phyloP scores from a whole-genome alignment of 805 yeast genomes.

The Kuraishia hungarica region DNA sequence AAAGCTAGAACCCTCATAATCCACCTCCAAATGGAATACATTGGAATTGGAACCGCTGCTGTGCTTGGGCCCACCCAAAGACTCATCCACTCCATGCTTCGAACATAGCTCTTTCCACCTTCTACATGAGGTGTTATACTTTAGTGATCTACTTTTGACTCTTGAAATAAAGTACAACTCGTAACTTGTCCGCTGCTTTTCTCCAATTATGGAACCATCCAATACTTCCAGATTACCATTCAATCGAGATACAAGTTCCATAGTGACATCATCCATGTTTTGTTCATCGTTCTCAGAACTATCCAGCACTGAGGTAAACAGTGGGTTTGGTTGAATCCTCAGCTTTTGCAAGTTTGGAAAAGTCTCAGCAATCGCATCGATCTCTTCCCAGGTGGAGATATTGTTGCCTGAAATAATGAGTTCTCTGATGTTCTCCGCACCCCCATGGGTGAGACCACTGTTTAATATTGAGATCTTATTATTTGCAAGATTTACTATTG shows the following conservation, averaged over 20 bases:
- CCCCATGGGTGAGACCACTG: not conserved
- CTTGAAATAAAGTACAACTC: slow-evolving; percentile 59
- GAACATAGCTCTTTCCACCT: slow-evolving; percentile 35
- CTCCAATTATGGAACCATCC: slow-evolving; percentile 48
- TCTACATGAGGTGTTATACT: slow-evolving; percentile 12
- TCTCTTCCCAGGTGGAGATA: slow-evolving; percentile 34
- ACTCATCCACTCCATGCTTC: slow-evolving; percentile 22
- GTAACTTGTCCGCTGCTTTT: slow-evolving; percentile 46
- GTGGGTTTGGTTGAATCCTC: slow-evolving; percentile 45
- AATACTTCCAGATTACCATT: slow-evolving; percentile 26
- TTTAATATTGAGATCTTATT: slow-evolving; percentile 20
- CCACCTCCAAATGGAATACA: not conserved
- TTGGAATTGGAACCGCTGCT: not conserved
- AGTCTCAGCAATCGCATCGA: slow-evolving; percentile 31
- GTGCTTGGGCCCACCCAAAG: not conserved
- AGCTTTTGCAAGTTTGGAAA: slow-evolving; percentile 38
- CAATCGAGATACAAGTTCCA: slow-evolving; percentile 14
- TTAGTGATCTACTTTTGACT: slow-evolving; percentile 25
- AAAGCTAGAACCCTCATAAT: not conserved
- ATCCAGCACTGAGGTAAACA: slow-evolving; percentile 20
- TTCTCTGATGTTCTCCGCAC: slow-evolving; percentile 7
- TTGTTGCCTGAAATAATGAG: slow-evolving; percentile 48
- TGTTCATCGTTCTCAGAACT: slow-evolving; percentile 19
- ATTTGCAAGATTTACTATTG: slow-evolving; percentile 25
- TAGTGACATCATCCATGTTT: slow-evolving; percentile 10